Conservation (phyloP, 2,329 filamentous ascomycete genomes). For the Septoria petroselini region DNA sequence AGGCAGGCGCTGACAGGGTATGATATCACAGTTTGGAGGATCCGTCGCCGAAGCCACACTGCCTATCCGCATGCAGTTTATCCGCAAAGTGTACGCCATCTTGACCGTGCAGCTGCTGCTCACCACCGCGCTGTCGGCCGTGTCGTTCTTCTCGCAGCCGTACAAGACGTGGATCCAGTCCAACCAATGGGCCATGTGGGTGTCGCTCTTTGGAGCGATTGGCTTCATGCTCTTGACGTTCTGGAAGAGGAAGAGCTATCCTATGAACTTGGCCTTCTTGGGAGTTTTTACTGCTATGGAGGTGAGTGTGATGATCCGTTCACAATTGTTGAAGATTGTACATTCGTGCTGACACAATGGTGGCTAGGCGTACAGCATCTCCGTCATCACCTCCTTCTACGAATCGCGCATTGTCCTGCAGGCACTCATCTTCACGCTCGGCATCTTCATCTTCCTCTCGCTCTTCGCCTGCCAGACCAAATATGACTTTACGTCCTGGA, state of each 20-base stretch:
- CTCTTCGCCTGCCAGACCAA: constrained; percentile 95
- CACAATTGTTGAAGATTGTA: too few relatives aligned
- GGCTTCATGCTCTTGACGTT: constrained; percentile 82
- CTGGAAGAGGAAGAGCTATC: constrained; percentile 67
- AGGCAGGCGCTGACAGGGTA: not conserved
- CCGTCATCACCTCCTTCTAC: constrained; percentile 89
- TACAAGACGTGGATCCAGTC: constrained; percentile 87
- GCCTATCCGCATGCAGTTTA: constrained; percentile 81
- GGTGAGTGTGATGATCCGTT: too few relatives aligned
- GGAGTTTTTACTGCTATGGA: constrained; percentile 85
- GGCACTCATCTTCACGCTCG: constrained; percentile 78
- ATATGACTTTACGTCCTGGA: constrained; percentile 97
- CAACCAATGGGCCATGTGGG: constrained; percentile 79
- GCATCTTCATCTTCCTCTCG: constrained; percentile 61
- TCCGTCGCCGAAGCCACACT: constrained; percentile 90
- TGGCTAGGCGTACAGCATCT: constrained; percentile 73
- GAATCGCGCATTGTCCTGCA: constrained; percentile 79
- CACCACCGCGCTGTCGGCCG: constrained; percentile 73
- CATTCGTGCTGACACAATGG: constrained; percentile 3
- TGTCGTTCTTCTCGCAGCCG: constrained; percentile 76
- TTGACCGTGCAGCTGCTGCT: constrained; percentile 89
- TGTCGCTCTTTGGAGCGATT: constrained; percentile 79
- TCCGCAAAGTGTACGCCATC: constrained; percentile 88
- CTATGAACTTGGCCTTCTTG: constrained; percentile 90
- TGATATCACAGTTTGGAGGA: constrained; percentile 70